A percentile compares a stretch with the other conserved stretches of the same genome.
Evolutionary conservation across 306 rosid species (phyloP).

Genomic region (Acacia melanoxylon): DNA sequence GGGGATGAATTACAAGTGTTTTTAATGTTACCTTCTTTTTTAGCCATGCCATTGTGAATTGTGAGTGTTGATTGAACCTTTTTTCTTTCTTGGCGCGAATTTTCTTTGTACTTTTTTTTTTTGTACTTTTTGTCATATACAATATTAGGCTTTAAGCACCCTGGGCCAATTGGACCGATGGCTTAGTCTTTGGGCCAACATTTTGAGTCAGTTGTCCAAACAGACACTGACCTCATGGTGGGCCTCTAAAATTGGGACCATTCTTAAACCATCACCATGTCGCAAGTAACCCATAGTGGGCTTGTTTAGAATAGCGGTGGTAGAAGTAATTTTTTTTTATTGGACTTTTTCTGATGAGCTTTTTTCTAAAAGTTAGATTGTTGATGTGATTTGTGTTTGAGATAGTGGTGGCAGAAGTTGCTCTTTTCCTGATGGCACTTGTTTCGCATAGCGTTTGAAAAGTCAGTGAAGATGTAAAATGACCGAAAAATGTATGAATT

Average conservation of each 20-base stretch:
- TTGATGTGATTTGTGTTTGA: no score
- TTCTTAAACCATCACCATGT: not conserved
- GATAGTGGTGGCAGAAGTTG: no score
- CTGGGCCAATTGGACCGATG: not conserved
- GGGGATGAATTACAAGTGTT: not conserved
- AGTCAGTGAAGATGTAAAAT: no score
- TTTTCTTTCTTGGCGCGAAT: not conserved
- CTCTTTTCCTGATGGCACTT: no score
- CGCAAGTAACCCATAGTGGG: no score
- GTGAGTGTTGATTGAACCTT: not conserved
- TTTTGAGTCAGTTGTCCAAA: not conserved
- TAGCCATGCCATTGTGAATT: not conserved
- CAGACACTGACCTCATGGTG: not conserved
- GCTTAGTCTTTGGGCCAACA: not conserved
- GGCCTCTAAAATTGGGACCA: not conserved
- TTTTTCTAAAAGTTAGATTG: no score
- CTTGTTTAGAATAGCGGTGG: no score
- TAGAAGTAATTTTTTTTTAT: no score
- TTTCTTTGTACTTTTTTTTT: not conserved
- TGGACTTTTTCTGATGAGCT: no score
- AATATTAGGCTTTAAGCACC: not conserved
- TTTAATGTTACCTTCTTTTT: not conserved
- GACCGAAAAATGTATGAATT: no score
- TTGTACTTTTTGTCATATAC: not conserved
- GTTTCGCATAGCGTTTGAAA: no score